Percentiles rank a stretch among this genome's conserved stretches.
Evolutionary conservation across 192 early-diverging fungal genomes (phyloP).

Genomic region (Mortierella hygrophila): DNA sequence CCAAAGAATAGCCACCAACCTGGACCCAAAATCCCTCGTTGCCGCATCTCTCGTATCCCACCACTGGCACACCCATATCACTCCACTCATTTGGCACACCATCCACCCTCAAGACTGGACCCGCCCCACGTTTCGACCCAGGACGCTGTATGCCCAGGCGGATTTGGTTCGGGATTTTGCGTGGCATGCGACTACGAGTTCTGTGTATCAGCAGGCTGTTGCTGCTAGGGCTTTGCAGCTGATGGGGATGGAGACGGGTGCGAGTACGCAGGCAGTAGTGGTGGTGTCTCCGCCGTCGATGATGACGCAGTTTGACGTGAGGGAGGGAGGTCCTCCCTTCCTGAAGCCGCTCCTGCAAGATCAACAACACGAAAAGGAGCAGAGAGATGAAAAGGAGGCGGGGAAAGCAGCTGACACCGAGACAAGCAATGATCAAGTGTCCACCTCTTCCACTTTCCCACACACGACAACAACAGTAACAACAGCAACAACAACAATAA

Average conservation of each 20-base stretch:
- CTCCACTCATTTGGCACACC: slow-evolving; percentile 26
- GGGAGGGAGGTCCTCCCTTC: background rate
- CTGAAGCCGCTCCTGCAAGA: too few species aligned
- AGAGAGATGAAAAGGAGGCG: background rate
- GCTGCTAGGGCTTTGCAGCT: background rate
- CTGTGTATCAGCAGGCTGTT: background rate
- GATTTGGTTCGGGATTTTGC: slow-evolving; percentile 17
- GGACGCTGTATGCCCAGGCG: slow-evolving; percentile 22
- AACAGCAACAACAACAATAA: background rate
- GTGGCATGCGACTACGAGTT: slow-evolving; percentile 7
- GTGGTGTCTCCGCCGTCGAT: background rate
- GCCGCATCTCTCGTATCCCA: slow-evolving; percentile 23
- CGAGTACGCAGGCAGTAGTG: too few species aligned
- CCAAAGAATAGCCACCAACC: background rate
- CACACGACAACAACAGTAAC: background rate
- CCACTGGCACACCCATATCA: slow-evolving; percentile 14
- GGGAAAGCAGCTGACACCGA: background rate
- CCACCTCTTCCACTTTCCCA: background rate
- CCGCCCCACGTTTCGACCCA: slow-evolving; percentile 4
- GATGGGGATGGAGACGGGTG: background rate
- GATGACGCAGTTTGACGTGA: background rate
- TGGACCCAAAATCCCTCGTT: slow-evolving; percentile 16
- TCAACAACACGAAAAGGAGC: background rate
- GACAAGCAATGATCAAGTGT: background rate
- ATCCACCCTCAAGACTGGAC: slow-evolving; percentile 22